Evolutionary conservation across 148 eudicot genomes (phyloP).

Genomic region (Fagopyrum esculentum): DNA sequence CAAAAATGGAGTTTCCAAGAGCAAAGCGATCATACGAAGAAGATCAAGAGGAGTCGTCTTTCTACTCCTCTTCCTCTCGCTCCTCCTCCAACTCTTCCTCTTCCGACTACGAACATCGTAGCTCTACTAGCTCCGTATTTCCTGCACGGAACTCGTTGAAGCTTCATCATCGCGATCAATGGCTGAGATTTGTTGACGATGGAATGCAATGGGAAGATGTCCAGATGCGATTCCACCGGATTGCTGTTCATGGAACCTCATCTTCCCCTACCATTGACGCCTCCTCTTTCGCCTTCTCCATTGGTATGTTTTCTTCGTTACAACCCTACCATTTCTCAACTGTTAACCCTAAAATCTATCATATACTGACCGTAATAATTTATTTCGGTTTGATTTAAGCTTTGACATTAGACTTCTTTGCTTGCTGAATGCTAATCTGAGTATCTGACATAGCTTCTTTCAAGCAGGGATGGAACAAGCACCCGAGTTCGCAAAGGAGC

Average conservation of each 20-base stretch:
- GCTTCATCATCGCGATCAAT: background rate
- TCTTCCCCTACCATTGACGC: background rate
- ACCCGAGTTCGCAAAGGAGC: slow-evolving; percentile 31
- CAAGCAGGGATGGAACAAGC: slow-evolving; percentile 31
- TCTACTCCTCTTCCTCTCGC: background rate
- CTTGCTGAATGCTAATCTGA: background rate
- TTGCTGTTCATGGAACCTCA: background rate
- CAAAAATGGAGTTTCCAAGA: background rate
- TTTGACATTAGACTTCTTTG: background rate
- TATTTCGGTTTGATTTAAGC: too few species aligned
- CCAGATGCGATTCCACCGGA: slow-evolving; percentile 16
- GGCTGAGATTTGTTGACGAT: slow-evolving; percentile 15
- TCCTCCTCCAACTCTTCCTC: slow-evolving; percentile 10
- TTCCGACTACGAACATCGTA: background rate
- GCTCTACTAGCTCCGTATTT: background rate
- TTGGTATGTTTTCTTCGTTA: background rate
- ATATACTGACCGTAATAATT: too few species aligned
- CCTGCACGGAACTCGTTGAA: background rate
- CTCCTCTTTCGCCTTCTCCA: slow-evolving; percentile 9
- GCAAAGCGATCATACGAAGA: background rate
- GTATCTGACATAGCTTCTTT: background rate
- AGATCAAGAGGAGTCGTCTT: background rate
- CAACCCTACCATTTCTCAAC: too few species aligned
- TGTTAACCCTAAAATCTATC: too few species aligned
- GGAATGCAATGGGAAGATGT: slow-evolving; percentile 15